A percentile compares a stretch with the other conserved stretches of the same genome.
These are phyloP conservation scores for Emergomyces pasteurianus DNA, from an alignment of 2,329 filamentous ascomycete genomes.

Conservation along the genomic window DNA sequence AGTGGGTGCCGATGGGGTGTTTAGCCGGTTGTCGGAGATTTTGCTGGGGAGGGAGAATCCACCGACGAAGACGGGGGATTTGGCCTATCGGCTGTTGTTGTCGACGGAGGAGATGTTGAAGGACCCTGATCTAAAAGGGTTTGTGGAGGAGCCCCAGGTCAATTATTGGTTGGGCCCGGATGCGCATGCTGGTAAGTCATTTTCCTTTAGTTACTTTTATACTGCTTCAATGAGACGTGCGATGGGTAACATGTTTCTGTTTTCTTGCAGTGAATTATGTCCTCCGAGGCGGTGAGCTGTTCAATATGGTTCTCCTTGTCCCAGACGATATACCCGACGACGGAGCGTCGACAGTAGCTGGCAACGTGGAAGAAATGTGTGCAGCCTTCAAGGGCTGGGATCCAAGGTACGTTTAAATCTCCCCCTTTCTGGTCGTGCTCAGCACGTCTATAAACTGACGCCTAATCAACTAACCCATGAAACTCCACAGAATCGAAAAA, in stretches of 20 bases:
- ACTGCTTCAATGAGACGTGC: background rate
- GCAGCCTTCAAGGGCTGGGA: conserved; percentile 47
- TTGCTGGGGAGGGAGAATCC: conserved; percentile 36
- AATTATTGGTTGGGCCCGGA: conserved; percentile 45
- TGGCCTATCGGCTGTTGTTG: conserved; percentile 45
- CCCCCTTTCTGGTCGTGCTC: background rate
- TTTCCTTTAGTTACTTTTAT: background rate
- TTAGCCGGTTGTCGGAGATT: conserved; percentile 32
- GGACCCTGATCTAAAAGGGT: conserved; percentile 33
- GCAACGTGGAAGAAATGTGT: conserved; percentile 43
- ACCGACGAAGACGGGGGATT: conserved; percentile 42
- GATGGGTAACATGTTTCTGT: conserved; percentile 1
- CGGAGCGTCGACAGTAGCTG: conserved; percentile 38
- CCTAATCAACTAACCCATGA: background rate
- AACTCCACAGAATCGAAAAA: conserved; percentile 35
- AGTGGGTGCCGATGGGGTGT: conserved; percentile 40
- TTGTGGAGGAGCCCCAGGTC: conserved; percentile 38
- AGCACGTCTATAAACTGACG: too few species aligned
- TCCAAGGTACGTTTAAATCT: conserved; percentile 28
- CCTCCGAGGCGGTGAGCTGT: conserved; percentile 44
- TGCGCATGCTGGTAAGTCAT: conserved; percentile 31
- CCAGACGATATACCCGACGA: conserved; percentile 50
- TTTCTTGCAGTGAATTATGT: conserved; percentile 49
- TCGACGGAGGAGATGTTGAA: conserved; percentile 37
- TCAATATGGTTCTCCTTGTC: conserved; percentile 52